Evolutionary conservation across 768 basidiomycete species (phyloP).

Genomic region (Rickenella mellea): DNA sequence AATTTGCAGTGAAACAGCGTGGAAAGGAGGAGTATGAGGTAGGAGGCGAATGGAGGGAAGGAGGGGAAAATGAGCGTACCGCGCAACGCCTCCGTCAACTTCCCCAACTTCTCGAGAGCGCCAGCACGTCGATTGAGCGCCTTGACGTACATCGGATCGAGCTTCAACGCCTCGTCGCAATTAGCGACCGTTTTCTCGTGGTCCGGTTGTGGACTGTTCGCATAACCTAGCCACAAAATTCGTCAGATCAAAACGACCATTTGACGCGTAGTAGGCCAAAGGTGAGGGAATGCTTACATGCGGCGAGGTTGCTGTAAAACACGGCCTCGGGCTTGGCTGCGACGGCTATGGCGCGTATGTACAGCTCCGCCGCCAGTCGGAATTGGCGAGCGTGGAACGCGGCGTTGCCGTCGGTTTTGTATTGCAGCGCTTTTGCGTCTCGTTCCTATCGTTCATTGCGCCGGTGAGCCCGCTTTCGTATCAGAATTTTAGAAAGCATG

Average conservation of each 20-base stretch:
- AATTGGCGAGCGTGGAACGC: constrained; percentile 61
- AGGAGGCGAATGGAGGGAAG: neutral
- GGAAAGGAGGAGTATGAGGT: too few species aligned
- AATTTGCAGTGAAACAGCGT: too few species aligned
- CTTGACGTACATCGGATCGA: constrained; percentile 82
- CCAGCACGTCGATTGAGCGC: constrained; percentile 83
- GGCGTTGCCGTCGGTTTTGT: constrained; percentile 65
- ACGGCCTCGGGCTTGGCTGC: constrained; percentile 80
- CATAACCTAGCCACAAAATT: constrained; percentile 50
- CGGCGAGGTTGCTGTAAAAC: constrained; percentile 95
- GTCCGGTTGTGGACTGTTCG: constrained; percentile 83
- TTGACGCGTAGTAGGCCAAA: neutral
- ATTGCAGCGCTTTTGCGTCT: too few species aligned
- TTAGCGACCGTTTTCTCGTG: constrained; percentile 77
- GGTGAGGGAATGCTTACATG: constrained; percentile 47
- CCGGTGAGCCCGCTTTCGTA: too few species aligned
- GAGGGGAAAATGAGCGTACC: constrained; percentile 35
- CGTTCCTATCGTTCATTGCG: too few species aligned
- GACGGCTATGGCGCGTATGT: constrained; percentile 67
- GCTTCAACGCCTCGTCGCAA: constrained; percentile 78
- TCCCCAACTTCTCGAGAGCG: constrained; percentile 70
- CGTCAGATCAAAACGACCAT: neutral
- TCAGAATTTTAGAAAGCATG: too few species aligned
- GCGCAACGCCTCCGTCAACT: constrained; percentile 68
- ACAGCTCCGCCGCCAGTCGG: constrained; percentile 47